Percentiles rank a stretch among this genome's conserved stretches.
phyloP scores from a whole-genome alignment of 352 stramenopile species.

The Phytophthora idaei region DNA sequence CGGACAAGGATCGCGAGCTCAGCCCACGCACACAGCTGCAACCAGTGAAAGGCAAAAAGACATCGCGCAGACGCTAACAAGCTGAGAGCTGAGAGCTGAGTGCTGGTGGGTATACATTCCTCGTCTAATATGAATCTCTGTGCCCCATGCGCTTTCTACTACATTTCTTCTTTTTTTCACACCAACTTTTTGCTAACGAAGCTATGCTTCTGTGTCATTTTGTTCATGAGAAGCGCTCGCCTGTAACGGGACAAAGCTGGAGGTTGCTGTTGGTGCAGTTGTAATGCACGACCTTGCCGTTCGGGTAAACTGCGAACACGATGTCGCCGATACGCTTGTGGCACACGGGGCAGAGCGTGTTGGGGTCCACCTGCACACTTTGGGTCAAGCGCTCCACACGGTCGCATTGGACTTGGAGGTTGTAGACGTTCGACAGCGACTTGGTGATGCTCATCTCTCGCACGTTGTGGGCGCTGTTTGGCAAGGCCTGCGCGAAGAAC shows the following conservation, averaged over 20 bases:
- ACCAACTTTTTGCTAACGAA: conserved; percentile 29
- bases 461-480: conserved; percentile 82
- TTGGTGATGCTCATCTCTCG: conserved; percentile 82
- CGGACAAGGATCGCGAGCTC: conserved; percentile 53
- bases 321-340: conserved; percentile 90
- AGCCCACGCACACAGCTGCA: conserved; percentile 33
- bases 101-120: conserved; percentile 11
- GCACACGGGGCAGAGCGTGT: conserved; percentile 79
- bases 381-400: conserved; percentile 80
- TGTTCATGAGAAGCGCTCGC: conserved; percentile 75
- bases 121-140: conserved; percentile 38
- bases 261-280: conserved; percentile 89
- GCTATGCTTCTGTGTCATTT: background rate
- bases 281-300: conserved; percentile 88
- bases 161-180: conserved; percentile 29
- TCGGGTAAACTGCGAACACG: conserved; percentile 88
- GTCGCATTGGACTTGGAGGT: conserved; percentile 88
- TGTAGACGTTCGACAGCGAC: conserved; percentile 90
- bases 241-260: conserved; percentile 81
- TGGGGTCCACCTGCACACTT: conserved; percentile 83
- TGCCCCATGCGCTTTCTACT: conserved; percentile 28
- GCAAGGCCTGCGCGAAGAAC: conserved; percentile 83
- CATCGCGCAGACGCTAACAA: conserved; percentile 24
- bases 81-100: background rate
- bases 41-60: conserved; percentile 15